phyloP scores from a whole-genome alignment of 2,329 filamentous ascomycete species.

The Tolypocladium endophyticum region DNA sequence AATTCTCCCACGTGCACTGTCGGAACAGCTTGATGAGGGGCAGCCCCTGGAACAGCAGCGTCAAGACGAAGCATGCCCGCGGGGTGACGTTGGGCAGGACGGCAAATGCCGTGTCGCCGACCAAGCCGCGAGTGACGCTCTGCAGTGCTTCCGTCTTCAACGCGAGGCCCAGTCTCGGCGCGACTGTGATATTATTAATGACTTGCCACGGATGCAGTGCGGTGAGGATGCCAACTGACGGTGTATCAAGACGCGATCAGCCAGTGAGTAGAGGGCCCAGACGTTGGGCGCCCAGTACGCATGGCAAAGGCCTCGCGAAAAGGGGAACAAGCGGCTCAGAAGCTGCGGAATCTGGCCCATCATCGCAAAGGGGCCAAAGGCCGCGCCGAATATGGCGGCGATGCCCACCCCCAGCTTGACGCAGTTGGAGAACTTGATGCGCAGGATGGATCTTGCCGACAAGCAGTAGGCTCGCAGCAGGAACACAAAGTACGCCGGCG shows the following conservation, averaged over 20 bases:
- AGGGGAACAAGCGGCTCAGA: slow-evolving; percentile 78
- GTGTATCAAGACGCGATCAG: slow-evolving; percentile 72
- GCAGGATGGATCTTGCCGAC: slow-evolving; percentile 63
- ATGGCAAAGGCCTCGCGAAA: slow-evolving; percentile 86
- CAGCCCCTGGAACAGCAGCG: slow-evolving; percentile 69
- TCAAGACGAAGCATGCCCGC: slow-evolving; percentile 69
- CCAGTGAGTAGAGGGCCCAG: slow-evolving; percentile 94
- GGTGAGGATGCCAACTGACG: slow-evolving; percentile 38
- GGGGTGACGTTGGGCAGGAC: slow-evolving; percentile 82
- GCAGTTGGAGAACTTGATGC: slow-evolving; percentile 66
- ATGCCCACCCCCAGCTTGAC: slow-evolving; percentile 74
- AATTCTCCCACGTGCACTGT: slow-evolving; percentile 74
- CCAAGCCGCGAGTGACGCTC: slow-evolving; percentile 84
- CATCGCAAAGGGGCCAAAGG: slow-evolving; percentile 80
- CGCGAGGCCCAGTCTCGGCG: slow-evolving; percentile 65
- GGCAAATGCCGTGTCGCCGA: slow-evolving; percentile 89
- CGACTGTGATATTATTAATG: slow-evolving; percentile 40
- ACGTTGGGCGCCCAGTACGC: slow-evolving; percentile 98
- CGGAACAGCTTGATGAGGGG: slow-evolving; percentile 75
- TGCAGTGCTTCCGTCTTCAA: slow-evolving; percentile 66
- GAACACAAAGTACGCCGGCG: slow-evolving; percentile 91
- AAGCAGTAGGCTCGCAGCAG: slow-evolving; percentile 85
- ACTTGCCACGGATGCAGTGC: neutral
- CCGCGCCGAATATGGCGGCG: slow-evolving; percentile 58
- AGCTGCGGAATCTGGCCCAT: slow-evolving; percentile 80